Evolutionary conservation across 352 stramenopile genomes (phyloP), one percentile per base, ranked within the genome.

Genomic region (Globisporangium cederbergense): DNA sequence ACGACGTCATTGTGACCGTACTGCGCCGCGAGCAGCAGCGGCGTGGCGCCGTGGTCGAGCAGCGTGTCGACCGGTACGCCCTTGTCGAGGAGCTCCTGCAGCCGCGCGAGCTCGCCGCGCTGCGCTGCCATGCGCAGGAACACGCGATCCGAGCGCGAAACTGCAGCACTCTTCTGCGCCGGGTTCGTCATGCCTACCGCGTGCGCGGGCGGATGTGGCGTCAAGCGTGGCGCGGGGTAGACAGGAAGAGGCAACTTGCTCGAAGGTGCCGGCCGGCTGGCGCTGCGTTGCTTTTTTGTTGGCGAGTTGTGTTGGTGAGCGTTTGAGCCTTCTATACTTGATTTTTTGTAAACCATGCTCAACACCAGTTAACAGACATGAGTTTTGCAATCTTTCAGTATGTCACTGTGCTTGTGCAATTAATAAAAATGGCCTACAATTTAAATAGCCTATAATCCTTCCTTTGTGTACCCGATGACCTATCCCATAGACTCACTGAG

Each of bases 41-140:
- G 46, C 58, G 47, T 56, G 5, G 45, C 46, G 2, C 58, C 58
- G 47, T 64, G 30, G 13, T 64, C 47, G 10, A 64, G 46, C 7
- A 49, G 11, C 34, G 58, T 64, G 46, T 64, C 58, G 16, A 56
- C 46, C 5, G 47, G 34, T 13, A 64, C 58, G n/a, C 58, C 58
- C 14, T 55, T 54, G 9, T 20, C 22, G 1, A 64, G 34, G n/a
- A 64, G 10, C 47, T 58, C 46, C 32, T 36, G 58, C 20, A 64
- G 45, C 34, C 46, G 45, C 5, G 20, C 20, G 10, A 64, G 34
- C 30, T 64, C 30, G 32, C 58, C 58, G 34, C 46, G 32, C 36
- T 58, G 58, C 28, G 45, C 49, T 14, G 58, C 58, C n/a, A 58
- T 43, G 2, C 47, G 58, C 47, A 64, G 46, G 30, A 51, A 47